Evolutionary conservation across 2,329 filamentous ascomycete genomes (phyloP), one percentile per base, ranked within the genome.

Genomic region (Claviceps quebecensis): DNA sequence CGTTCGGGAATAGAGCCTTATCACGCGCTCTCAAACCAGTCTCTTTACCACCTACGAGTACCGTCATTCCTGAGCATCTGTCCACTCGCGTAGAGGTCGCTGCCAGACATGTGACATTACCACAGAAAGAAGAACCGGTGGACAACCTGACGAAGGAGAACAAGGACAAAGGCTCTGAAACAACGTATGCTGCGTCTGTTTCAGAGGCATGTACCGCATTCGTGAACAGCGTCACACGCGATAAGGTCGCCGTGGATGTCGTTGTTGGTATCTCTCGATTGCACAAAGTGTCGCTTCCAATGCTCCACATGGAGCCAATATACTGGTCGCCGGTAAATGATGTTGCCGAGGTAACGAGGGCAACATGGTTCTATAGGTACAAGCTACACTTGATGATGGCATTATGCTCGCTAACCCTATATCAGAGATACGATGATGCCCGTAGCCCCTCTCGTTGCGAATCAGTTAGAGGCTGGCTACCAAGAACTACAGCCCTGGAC

Each of bases 291-390:
- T 82, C 86, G 53, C 74, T 97, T 58, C 89, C 91, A 22, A 78
- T 78, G 50, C 69, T 95, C 37, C 76, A 87, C 61, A 95, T 98
- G 89, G 87, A 90, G 65, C 93, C 93, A 0, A 96, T 97, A 54
- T 98, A 98, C 64, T 98, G 93, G 93, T 90, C 85, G 17, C 91
- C 93, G 7, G 77, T 97, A 36, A 89, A 95, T 60, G 93, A 97
- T 61, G 78, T 94, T 36, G 84, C 87, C 6, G 74, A 82, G 38
- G 89, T 97, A 1, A 76, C 85, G 52, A 77, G 93, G 57, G 89
- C 86, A 1, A 97, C 91, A 0, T 98, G 93, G 93, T 98, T 98
- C 65, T 97, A 97, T 67, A 86, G 85, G 69, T 76, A 62, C 53
- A 65, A 55, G 2, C 7, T 40, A 11, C 1, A 19, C 36, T 16